phyloP scores from a whole-genome alignment of 345 rosid genomes.

The Hypericum androsaemum region DNA sequence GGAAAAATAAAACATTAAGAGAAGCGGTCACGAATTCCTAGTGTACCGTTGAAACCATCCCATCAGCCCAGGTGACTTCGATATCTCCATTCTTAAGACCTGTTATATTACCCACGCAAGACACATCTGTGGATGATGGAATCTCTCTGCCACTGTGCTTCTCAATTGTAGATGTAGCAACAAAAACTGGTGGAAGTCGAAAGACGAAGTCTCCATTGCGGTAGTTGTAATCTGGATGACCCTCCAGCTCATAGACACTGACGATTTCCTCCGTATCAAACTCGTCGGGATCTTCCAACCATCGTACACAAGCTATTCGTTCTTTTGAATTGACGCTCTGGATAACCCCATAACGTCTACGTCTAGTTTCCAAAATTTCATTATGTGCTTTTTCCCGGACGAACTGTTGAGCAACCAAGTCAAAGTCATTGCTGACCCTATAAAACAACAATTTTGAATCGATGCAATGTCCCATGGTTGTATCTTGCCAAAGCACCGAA shows the following conservation, averaged over 20 bases:
- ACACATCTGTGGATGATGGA: constrained; percentile 44
- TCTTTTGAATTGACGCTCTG: constrained; percentile 89
- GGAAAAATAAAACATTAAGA: background rate
- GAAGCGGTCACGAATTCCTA: background rate
- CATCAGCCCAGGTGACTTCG: constrained; percentile 98
- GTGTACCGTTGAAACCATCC: constrained; percentile 80
- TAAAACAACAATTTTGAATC: constrained; percentile 60
- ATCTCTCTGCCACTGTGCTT: constrained; percentile 23
- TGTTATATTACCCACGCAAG: constrained; percentile 96
- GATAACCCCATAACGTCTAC: constrained; percentile 60
- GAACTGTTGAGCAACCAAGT: constrained; percentile 81
- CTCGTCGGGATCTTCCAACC: constrained; percentile 87
- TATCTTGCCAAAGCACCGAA: constrained; percentile 92
- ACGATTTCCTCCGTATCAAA: constrained; percentile 82
- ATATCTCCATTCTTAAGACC: constrained; percentile 94
- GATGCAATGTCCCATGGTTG: constrained; percentile 42
- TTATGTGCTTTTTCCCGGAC: constrained; percentile 82
- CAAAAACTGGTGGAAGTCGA: constrained; percentile 54
- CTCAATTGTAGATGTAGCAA: constrained; percentile 30
- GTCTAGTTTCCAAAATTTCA: constrained; percentile 53
- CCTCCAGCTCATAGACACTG: constrained; percentile 90
- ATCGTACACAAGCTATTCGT: constrained; percentile 71
- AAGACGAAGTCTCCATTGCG: constrained; percentile 93
- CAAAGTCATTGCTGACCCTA: constrained; percentile 92
- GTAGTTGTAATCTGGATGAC: constrained; percentile 94